These are phyloP conservation scores for Diospyros kaki DNA, from an alignment of 148 eudicot genomes.

Conservation along the genomic window DNA sequence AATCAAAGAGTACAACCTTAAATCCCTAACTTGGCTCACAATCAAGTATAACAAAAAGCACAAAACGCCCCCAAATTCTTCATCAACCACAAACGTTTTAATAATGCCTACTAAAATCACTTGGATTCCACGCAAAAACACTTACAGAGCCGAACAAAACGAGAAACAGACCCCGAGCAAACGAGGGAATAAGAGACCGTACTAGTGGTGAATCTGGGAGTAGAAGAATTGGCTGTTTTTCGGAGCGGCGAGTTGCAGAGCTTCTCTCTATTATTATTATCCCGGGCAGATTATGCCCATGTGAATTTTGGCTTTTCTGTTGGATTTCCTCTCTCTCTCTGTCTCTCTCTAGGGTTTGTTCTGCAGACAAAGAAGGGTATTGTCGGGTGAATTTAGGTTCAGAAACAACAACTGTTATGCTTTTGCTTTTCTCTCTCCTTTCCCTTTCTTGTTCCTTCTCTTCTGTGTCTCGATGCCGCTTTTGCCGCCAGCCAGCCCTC, in stretches of 20 bases:
- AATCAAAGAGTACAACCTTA: not conserved
- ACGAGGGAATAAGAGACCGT: conserved; percentile 1
- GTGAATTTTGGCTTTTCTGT: not conserved
- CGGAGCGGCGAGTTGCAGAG: not conserved
- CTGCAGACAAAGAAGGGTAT: too few species aligned
- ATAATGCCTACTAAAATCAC: not conserved
- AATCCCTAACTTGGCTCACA: conserved; percentile 10
- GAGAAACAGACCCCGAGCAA: conserved; percentile 6
- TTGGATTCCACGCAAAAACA: conserved; percentile 6
- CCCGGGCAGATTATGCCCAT: not conserved
- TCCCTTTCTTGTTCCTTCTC: not conserved
- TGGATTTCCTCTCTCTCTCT: not conserved
- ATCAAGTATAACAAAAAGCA: conserved; percentile 10
- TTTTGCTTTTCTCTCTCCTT: not conserved
- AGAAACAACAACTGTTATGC: not conserved
- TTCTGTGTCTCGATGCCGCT: not conserved
- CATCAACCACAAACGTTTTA: not conserved
- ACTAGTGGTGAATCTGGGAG: not conserved
- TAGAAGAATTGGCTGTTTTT: conserved; percentile 6
- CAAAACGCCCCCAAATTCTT: not conserved
- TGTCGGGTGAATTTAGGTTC: too few species aligned
- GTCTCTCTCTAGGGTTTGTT: not conserved
- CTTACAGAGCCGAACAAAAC: not conserved
- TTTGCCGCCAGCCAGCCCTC: not conserved
- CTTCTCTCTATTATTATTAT: not conserved